These are phyloP conservation scores for Solanum hybrid DNA, from an alignment of 305 asterid species.

Conservation along the genomic window DNA sequence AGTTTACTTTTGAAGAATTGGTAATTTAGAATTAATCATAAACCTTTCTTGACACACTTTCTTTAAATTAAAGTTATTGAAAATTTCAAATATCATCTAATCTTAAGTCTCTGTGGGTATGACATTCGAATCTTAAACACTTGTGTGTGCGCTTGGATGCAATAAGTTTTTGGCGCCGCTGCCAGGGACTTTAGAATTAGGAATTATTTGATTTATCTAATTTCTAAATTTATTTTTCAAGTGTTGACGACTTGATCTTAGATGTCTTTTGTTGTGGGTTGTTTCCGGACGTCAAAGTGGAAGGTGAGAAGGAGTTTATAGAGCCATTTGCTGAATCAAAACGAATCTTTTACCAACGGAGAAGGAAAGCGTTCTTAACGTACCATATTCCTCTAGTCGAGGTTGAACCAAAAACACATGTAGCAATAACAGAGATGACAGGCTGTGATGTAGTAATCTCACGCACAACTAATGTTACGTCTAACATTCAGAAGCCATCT, in stretches of 20 bases:
- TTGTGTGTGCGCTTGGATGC: not conserved
- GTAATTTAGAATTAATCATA: not conserved
- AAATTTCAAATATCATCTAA: not conserved
- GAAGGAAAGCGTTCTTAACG: not conserved
- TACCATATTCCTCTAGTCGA: not conserved
- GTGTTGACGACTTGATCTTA: not conserved
- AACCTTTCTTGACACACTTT: not conserved
- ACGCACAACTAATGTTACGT: not conserved
- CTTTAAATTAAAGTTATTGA: not conserved
- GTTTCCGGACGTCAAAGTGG: not conserved
- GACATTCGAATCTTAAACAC: not conserved
- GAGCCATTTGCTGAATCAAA: not conserved
- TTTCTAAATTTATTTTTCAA: not conserved
- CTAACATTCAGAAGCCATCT: not conserved
- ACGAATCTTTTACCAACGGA: not conserved
- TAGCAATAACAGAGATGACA: not conserved
- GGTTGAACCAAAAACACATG: not conserved
- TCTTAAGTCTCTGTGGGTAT: not conserved
- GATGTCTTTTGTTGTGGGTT: not conserved
- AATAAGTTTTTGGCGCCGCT: not conserved
- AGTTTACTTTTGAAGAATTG: not conserved
- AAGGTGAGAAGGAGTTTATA: not conserved
- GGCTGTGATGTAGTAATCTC: not conserved
- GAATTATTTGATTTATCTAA: not conserved
- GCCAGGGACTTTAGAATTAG: not conserved